Conservation (phyloP, 352 stramenopile genomes). For the Phytophthora sansomeana region DNA sequence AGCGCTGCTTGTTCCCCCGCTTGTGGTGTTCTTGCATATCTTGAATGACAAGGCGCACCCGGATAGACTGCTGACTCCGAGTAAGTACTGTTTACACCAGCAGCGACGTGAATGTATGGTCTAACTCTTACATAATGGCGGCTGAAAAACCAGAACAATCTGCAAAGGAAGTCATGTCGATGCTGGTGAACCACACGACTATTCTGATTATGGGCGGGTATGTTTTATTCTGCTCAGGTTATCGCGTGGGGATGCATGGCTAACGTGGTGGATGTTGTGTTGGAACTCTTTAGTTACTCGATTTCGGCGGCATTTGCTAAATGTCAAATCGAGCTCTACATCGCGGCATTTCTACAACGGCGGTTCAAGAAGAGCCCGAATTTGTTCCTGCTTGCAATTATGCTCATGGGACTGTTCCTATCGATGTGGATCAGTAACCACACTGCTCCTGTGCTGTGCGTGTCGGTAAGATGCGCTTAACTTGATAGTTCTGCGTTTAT, state of each 20-base stretch:
- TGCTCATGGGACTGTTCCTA: constrained; percentile 93
- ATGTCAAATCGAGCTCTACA: constrained; percentile 93
- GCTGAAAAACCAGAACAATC: constrained; percentile 57
- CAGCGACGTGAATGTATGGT: not conserved
- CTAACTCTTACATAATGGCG: constrained; percentile 1
- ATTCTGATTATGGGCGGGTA: constrained; percentile 94
- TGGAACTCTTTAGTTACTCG: constrained; percentile 53
- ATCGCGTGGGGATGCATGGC: not conserved
- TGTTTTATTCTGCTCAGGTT: constrained; percentile 4
- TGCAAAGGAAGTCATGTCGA: constrained; percentile 90
- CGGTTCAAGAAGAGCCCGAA: constrained; percentile 91
- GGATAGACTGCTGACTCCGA: constrained; percentile 69
- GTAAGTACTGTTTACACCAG: constrained; percentile 45
- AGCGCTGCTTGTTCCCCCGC: constrained; percentile 85
- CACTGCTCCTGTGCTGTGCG: constrained; percentile 92
- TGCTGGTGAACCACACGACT: constrained; percentile 93
- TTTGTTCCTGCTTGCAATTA: constrained; percentile 92
- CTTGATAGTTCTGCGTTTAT: not conserved
- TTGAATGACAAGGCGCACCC: constrained; percentile 88
- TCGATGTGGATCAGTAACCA: constrained; percentile 96
- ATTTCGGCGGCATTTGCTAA: constrained; percentile 93
- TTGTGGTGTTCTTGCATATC: constrained; percentile 91
- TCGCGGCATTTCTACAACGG: constrained; percentile 89
- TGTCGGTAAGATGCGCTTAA: constrained; percentile 63
- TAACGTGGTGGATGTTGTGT: constrained; percentile 1